Conservation (phyloP, 139 green algal species). For the Chlamydomonas asymmetrica region DNA sequence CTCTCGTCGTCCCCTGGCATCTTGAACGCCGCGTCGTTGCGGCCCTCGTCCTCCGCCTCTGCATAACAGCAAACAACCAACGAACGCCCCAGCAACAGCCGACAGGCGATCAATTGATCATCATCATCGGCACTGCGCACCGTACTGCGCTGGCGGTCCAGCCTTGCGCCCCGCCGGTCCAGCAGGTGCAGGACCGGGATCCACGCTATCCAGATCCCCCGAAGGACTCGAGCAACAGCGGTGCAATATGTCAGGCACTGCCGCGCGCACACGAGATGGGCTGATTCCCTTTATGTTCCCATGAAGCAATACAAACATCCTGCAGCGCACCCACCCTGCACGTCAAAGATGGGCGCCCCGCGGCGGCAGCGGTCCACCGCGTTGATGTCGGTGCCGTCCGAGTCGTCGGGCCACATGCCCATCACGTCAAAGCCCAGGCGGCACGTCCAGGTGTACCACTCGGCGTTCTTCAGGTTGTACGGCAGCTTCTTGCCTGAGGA, state of each 20-base stretch:
- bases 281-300: background rate
- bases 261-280: background rate
- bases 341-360: constrained; percentile 23
- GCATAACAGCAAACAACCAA: too few species aligned
- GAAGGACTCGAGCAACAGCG: too few species aligned
- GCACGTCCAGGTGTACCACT: constrained; percentile 43
- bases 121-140: too few species aligned
- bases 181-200: too few species aligned
- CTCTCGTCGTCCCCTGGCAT: constrained; percentile 33
- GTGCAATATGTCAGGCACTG: too few species aligned
- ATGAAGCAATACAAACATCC: too few species aligned
- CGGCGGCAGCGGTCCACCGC: constrained; percentile 31
- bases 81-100: too few species aligned
- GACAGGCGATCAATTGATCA: too few species aligned
- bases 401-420: constrained; percentile 56
- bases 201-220: too few species aligned
- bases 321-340: constrained; percentile 12
- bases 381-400: constrained; percentile 55
- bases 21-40: constrained; percentile 16
- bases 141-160: too few species aligned
- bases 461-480: constrained; percentile 54
- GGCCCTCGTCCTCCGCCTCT: constrained; percentile 19
- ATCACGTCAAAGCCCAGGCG: constrained; percentile 57
- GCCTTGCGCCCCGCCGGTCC: too few species aligned
- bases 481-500: constrained; percentile 47